Evolutionary conservation across 495 filamentous ascomycete genomes (phyloP).

Genomic region (Lasiosphaeria miniovina): DNA sequence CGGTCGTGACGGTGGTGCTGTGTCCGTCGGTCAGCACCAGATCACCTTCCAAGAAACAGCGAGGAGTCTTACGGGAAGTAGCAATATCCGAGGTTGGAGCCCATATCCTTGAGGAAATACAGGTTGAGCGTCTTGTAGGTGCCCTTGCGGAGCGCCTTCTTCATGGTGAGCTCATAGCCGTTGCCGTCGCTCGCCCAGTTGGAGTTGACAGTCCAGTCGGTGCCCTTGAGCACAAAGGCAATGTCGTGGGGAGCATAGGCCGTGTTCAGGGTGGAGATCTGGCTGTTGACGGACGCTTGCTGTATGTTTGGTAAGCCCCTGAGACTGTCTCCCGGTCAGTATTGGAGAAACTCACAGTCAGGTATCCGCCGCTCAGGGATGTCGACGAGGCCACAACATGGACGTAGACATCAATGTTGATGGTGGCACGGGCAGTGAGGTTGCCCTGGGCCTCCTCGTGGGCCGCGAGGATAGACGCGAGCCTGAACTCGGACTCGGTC

Average conservation of each 20-base stretch:
- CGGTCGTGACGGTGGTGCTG: conserved; percentile 21
- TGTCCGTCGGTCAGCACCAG: too few species aligned
- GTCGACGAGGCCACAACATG: conserved; percentile 56
- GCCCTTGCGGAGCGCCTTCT: conserved; percentile 56
- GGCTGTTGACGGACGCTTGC: conserved; percentile 36
- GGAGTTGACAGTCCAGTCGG: conserved; percentile 55
- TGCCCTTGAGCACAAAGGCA: conserved; percentile 50
- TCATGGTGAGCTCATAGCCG: conserved; percentile 51
- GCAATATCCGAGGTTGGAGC: conserved; percentile 56
- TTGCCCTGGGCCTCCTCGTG: conserved; percentile 29
- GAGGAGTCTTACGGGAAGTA: conserved; percentile 36
- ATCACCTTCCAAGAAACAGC: too few species aligned
- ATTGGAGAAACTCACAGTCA: conserved; percentile 43
- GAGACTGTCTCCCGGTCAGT: background rate
- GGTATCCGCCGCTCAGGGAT: conserved; percentile 43
- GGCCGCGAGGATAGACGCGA: conserved; percentile 28
- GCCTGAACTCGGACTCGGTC: conserved; percentile 31
- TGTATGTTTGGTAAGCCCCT: conserved; percentile 13
- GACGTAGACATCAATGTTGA: conserved; percentile 57
- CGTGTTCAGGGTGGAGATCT: conserved; percentile 48
- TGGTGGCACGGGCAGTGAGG: conserved; percentile 19
- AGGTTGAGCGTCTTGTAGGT: conserved; percentile 60
- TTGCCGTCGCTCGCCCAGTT: conserved; percentile 50
- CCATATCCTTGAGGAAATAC: conserved; percentile 57
- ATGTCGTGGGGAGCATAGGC: conserved; percentile 52